Evolutionary conservation across 148 eudicot genomes (phyloP), one percentile per base, ranked within the genome.

Genomic region (Dianthus caryophyllus): DNA sequence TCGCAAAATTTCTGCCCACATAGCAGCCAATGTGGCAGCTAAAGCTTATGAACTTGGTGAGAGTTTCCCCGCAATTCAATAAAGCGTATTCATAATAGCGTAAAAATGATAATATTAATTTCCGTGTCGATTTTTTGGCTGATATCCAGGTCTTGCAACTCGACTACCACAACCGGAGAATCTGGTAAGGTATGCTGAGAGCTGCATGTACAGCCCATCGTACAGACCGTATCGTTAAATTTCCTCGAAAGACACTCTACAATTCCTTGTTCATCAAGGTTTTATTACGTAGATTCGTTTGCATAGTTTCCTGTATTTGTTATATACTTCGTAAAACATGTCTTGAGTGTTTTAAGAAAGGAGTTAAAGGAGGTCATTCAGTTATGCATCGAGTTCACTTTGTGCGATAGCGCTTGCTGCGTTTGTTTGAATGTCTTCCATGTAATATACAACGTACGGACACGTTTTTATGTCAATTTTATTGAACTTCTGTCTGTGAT

Each of bases 41-140:
- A 92, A 92, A 81, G 98, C 88, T 56, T 92, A 89, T 65, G 96
- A 92, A 73, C 88, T 92, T 0, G 97, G 97, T 92, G 65, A 73
- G 82, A 73, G 82, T 58, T 68, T 56, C 62, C 16, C 39, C n/a
- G 17, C 15, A 4, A 5, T 25, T 26, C n/a, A 0, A 9, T 9
- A 41, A 6, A 41, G 1, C 12, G 11, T 41, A 41, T 41, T 41
- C 44, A 41, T 39, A n/a, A 27, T 41, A 5, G 41, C 27, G 22
- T 71, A 39, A 6, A 52, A 30, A 4, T 13, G 18, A 41, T 41
- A 9, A 41, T 38, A 24, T 9, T 39, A 26, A 15, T 59, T 20
- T 5, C 27, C 15, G 2, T 43, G 31, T 9, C 47, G 22, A n/a
- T 44, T 20, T 44, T 20, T 30, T 59, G 48, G 26, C 15, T n/a